Conservation (phyloP, 129 eudicot genomes). For the Dittrichia graveolens region DNA sequence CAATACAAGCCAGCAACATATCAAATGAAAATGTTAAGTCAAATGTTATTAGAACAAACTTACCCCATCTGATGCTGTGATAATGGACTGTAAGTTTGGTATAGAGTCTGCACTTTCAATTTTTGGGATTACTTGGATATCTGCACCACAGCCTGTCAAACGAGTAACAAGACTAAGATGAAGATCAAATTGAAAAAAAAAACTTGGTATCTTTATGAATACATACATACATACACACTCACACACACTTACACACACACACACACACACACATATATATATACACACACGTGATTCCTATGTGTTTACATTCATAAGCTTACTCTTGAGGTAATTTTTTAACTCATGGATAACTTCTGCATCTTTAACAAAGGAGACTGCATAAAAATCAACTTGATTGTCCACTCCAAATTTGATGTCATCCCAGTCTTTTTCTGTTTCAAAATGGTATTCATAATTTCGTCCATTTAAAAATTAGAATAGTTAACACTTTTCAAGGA, state of each 20-base stretch:
- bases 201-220: not conserved
- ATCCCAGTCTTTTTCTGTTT: slow-evolving; percentile 97
- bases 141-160: slow-evolving; percentile 79
- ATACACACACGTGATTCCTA: not conserved
- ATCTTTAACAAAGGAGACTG: slow-evolving; percentile 96
- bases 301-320: slow-evolving; percentile 10
- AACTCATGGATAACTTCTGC: slow-evolving; percentile 92
- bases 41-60: slow-evolving; percentile 12
- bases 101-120: slow-evolving; percentile 99
- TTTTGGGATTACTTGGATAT: slow-evolving; percentile 90
- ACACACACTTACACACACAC: too few relatives aligned
- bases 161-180: slow-evolving; percentile 9
- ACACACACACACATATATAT: too few relatives aligned
- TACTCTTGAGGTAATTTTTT: slow-evolving; percentile 86
- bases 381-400: slow-evolving; percentile 89
- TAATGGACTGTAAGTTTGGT: slow-evolving; percentile 87
- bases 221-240: not conserved
- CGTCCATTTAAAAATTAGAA: slow-evolving; percentile 12
- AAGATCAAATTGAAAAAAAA: slow-evolving; percentile 6
- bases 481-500: not conserved
- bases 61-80: slow-evolving; percentile 98
- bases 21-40: not conserved
- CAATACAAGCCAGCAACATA: not conserved
- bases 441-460: slow-evolving; percentile 4
- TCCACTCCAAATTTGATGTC: slow-evolving; percentile 98